Conservation (phyloP, 2,329 filamentous ascomycete species). For the Tympanopsis confertula region DNA sequence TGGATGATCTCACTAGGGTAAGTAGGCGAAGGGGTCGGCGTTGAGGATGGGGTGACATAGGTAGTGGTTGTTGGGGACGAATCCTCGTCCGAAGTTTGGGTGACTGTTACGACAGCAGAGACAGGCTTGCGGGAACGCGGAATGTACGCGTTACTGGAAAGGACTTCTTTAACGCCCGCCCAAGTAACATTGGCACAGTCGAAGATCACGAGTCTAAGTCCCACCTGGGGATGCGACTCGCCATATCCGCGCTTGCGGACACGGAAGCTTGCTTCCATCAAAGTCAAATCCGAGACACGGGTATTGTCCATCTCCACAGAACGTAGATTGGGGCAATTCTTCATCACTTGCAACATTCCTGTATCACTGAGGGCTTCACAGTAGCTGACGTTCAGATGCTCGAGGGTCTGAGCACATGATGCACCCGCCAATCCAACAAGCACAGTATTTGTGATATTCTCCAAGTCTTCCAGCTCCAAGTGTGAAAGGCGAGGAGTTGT, state of each 20-base stretch:
- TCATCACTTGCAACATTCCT: constrained; percentile 74
- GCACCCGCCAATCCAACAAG: constrained; percentile 64
- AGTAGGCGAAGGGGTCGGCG: constrained; percentile 14
- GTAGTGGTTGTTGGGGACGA: background rate
- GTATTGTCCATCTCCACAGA: constrained; percentile 89
- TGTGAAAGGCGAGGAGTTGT: constrained; percentile 71
- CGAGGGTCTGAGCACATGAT: constrained; percentile 58
- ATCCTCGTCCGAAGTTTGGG: background rate
- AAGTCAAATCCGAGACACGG: constrained; percentile 71
- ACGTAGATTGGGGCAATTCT: constrained; percentile 56
- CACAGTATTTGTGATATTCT: constrained; percentile 62
- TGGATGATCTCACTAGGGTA: constrained; percentile 72
- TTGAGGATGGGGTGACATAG: background rate
- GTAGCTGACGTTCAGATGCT: constrained; percentile 79
- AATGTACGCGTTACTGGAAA: constrained; percentile 61
- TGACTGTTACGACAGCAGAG: background rate
- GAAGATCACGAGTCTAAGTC: constrained; percentile 71
- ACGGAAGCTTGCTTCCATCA: constrained; percentile 75
- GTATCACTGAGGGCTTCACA: constrained; percentile 76
- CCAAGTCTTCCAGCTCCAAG: constrained; percentile 79
- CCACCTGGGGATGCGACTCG: constrained; percentile 36
- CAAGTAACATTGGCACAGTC: constrained; percentile 89
- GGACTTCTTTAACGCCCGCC: constrained; percentile 77
- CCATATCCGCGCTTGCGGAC: constrained; percentile 49
- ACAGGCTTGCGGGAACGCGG: background rate